Evolutionary conservation across 2,329 filamentous ascomycete genomes (phyloP).

Genomic region (Fusarium sp.): DNA sequence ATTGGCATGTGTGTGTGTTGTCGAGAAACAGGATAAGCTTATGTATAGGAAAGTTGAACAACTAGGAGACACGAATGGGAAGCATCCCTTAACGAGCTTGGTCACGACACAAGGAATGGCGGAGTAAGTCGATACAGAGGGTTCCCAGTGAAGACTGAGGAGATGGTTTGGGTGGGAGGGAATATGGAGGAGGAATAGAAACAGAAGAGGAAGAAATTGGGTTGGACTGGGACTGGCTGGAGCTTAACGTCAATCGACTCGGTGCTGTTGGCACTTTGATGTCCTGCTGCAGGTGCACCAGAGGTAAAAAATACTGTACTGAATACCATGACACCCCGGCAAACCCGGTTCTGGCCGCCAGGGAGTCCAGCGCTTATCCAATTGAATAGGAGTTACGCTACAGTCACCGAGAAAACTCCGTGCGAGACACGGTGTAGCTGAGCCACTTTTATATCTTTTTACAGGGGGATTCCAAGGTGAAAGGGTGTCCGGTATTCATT

Average conservation of each 20-base stretch:
- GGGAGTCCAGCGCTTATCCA: conserved; percentile 7
- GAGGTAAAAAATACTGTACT: conserved; percentile 31
- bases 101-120: conserved; percentile 55
- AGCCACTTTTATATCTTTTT: conserved; percentile 33
- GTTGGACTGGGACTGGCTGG: conserved; percentile 21
- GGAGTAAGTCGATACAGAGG: conserved; percentile 56
- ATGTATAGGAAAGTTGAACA: conserved; percentile 20
- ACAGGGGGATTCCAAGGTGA: conserved; percentile 13
- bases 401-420: conserved; percentile 37
- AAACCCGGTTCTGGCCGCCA: conserved; percentile 45
- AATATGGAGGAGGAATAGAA: conserved; percentile 19
- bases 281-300: conserved; percentile 33
- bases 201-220: conserved; percentile 40
- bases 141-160: conserved; percentile 35
- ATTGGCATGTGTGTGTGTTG: conserved; percentile 46
- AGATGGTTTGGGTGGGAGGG: conserved; percentile 30
- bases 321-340: conserved; percentile 40
- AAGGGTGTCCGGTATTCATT: conserved; percentile 30
- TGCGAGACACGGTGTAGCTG: conserved; percentile 26
- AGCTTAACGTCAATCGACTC: conserved; percentile 26
- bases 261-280: conserved; percentile 38
- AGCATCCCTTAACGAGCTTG: conserved; percentile 48
- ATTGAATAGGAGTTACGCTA: conserved; percentile 30
- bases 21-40: conserved; percentile 30
- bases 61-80: conserved; percentile 40